Base-by-base conservation (phyloP, 306 rosid species). In the Dryas alaskensis region DNA sequence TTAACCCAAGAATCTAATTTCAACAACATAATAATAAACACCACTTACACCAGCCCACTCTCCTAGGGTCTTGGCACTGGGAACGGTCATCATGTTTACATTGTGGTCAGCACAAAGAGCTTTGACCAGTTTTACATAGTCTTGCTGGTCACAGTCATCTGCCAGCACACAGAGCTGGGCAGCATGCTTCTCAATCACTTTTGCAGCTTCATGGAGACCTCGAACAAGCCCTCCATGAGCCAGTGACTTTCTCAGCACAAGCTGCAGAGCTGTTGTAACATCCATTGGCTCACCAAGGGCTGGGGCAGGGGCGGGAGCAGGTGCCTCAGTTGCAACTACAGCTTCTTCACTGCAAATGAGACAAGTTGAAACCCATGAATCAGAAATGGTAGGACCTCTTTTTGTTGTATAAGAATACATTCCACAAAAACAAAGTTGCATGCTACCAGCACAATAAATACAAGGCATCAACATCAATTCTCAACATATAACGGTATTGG, bases 21-120 rank as follows among this genome's bases (percentile, higher is more conserved):
- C 17, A 8, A 40, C 11, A 14, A 40, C 1, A 19, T 31, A 45
- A 6, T 14, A 8, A 5, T 31, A 74, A 39, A 70, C 2, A 57
- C 31, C 31, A 86, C 97, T 89, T 89, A 93, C 98, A 73, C 98
- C 97, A 68, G 89, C 89, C 98, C 98, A 93, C 81, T 93, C 97
- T 62, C 98, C 98, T 25, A 93, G 96, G 49, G 93, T 93, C 78
- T 93, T 93, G 19, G 98, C 89, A 60, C 87, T 89, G 2, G 97
- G 96, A 74, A 92, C 87, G 1, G 95, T 83, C 80, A 92, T 63
- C 69, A 92, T 77, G 70, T 88, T 87, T 8, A 90, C 92, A 16
- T 78, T 91, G 81, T 93, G 98, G 76, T 93, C 97, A 0, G 92
- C 89, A 48, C 98, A 93, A 22, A 93, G 96, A 8, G 78, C 96